These are phyloP conservation scores for Lablab purpureus DNA, from an alignment of 306 rosid species.

Conservation along the genomic window DNA sequence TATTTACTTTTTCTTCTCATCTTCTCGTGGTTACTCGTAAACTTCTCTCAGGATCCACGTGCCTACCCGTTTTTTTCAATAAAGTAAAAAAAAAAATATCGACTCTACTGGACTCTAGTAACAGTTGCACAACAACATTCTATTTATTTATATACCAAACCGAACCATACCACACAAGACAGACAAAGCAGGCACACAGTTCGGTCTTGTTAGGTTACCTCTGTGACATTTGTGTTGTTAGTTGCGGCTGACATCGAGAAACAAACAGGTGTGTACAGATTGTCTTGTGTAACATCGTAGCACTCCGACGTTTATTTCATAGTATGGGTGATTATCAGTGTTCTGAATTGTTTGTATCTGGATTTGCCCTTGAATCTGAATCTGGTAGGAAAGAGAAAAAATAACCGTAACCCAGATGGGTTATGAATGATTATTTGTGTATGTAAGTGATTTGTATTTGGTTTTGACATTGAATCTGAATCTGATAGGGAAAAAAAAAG, in stretches of 20 bases:
- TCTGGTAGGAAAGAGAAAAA: background rate
- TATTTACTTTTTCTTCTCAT: background rate
- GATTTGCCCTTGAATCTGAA: background rate
- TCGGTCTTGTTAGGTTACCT: constrained; percentile 32
- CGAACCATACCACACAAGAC: background rate
- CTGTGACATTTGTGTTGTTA: constrained; percentile 43
- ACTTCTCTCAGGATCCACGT: constrained; percentile 2
- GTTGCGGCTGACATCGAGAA: constrained; percentile 17
- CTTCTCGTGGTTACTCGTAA: background rate
- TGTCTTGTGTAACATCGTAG: background rate
- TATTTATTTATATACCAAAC: background rate
- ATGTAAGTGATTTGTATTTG: background rate
- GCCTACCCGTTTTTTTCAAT: background rate
- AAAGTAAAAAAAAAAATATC: background rate
- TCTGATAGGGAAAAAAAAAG: constrained; percentile 13
- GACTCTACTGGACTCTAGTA: background rate
- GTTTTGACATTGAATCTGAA: constrained; percentile 5
- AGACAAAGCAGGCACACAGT: background rate
- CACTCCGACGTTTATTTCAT: background rate
- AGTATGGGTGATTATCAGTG: background rate
- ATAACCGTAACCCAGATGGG: constrained; percentile 55
- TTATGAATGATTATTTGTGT: background rate
- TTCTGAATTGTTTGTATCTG: background rate
- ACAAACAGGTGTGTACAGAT: background rate
- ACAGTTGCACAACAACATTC: background rate